These are phyloP conservation scores for Mycena indigotica DNA, from an alignment of 768 basidiomycete genomes.

Conservation along the genomic window DNA sequence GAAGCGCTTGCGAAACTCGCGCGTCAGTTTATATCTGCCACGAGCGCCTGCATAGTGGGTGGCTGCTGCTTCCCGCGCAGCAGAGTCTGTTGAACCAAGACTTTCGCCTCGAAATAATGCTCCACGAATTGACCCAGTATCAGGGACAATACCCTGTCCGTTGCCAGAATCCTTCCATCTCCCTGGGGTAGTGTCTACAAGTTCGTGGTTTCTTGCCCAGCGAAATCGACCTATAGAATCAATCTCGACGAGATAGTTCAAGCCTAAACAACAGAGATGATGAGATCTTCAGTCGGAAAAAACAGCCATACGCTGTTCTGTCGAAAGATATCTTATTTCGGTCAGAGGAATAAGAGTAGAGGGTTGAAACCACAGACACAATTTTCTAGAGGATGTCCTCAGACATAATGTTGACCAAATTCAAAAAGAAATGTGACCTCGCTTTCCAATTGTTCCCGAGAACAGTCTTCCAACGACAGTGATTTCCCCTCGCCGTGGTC, in stretches of 20 bases:
- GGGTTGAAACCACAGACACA: constrained; percentile 32
- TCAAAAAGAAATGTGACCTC: constrained; percentile 41
- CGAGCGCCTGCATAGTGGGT: constrained; percentile 44
- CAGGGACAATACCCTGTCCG: constrained; percentile 55
- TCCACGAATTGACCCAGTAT: constrained; percentile 28
- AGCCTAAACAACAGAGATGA: constrained; percentile 35
- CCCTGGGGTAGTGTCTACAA: constrained; percentile 62
- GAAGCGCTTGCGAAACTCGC: constrained; percentile 45
- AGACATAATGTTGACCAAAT: neutral
- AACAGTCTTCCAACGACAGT: constrained; percentile 58
- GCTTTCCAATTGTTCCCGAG: constrained; percentile 59
- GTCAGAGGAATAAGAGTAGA: neutral
- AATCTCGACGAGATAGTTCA: constrained; percentile 66
- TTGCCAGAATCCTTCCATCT: constrained; percentile 64
- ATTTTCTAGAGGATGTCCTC: constrained; percentile 40
- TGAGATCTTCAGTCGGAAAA: neutral
- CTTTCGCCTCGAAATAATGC: constrained; percentile 25
- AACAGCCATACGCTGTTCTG: constrained; percentile 51
- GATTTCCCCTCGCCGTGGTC: constrained; percentile 62
- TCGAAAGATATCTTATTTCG: constrained; percentile 51
- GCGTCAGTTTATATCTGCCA: constrained; percentile 40
- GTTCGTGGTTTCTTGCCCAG: constrained; percentile 59
- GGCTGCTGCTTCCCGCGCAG: constrained; percentile 34
- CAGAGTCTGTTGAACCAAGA: constrained; percentile 21
- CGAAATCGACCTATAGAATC: constrained; percentile 53